phyloP scores from a whole-genome alignment of 768 basidiomycete genomes.

The Kwoniella dendrophila region DNA sequence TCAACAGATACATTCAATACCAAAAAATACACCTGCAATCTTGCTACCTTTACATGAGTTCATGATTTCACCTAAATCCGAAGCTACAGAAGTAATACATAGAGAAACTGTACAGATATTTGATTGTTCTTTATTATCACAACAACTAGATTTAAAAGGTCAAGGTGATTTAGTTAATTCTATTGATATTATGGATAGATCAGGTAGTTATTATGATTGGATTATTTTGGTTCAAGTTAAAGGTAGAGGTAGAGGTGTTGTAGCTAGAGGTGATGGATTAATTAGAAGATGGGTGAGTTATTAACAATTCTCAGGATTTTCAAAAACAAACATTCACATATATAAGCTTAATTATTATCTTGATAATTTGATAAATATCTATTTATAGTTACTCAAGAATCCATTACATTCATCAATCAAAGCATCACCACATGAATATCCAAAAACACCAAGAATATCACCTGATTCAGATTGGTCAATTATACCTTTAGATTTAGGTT shows the following conservation, averaged over 20 bases:
- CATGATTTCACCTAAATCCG: not conserved
- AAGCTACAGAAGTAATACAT: constrained; percentile 18
- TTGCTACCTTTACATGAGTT: too few species aligned
- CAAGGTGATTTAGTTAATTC: constrained; percentile 4
- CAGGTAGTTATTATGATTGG: constrained; percentile 49
- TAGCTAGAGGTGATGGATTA: constrained; percentile 45
- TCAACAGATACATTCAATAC: too few species aligned
- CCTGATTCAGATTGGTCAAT: constrained; percentile 44
- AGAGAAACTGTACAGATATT: constrained; percentile 7
- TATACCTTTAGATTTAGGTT: constrained; percentile 21
- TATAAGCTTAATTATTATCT: not conserved
- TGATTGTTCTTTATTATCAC: not conserved
- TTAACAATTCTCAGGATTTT: too few species aligned
- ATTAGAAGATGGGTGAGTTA: constrained; percentile 49
- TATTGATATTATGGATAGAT: not conserved
- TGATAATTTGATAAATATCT: not conserved
- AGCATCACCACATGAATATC: constrained; percentile 10
- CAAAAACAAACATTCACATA: too few species aligned
- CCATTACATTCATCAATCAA: constrained; percentile 4
- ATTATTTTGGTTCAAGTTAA: constrained; percentile 41
- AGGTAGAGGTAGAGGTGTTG: constrained; percentile 50
- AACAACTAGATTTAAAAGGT: constrained; percentile 5
- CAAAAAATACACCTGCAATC: too few species aligned
- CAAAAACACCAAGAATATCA: constrained; percentile 29
- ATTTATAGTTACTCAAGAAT: constrained; percentile 15